Conservation (phyloP, 2,329 filamentous ascomycete genomes). For the Xylariales sp. region DNA sequence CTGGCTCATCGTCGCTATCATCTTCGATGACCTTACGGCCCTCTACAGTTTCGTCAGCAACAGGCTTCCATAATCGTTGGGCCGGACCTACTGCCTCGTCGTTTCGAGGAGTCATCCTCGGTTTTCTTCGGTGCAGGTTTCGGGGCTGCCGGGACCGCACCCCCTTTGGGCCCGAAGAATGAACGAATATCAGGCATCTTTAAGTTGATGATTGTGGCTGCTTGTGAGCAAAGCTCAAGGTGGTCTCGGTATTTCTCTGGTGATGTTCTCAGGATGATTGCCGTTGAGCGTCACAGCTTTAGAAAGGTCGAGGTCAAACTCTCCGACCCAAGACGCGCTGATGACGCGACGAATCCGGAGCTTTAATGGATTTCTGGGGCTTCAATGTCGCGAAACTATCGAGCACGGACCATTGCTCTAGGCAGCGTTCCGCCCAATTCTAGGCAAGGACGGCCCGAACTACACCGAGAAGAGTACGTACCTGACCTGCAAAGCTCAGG, state of each 20-base stretch:
- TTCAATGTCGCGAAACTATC: neutral
- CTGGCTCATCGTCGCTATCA: conserved; percentile 76
- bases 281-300: neutral
- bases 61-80: conserved; percentile 3
- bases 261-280: neutral
- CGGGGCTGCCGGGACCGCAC: conserved; percentile 41
- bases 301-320: conserved; percentile 4
- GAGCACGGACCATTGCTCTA: neutral
- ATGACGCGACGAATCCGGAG: conserved; percentile 5
- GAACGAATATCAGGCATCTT: conserved; percentile 85
- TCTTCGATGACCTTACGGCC: conserved; percentile 71
- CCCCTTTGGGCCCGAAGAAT: conserved; percentile 79
- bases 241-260: neutral
- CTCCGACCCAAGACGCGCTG: conserved; percentile 4
- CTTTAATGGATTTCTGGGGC: conserved; percentile 1
- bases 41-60: conserved; percentile 26
- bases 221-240: neutral
- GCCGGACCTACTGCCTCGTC: conserved; percentile 38
- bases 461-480: neutral
- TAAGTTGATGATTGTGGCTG: neutral
- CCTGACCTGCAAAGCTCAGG: neutral
- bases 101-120: conserved; percentile 39
- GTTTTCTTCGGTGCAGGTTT: conserved; percentile 43
- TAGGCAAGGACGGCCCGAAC: conserved; percentile 3
- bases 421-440: too few relatives aligned